Evolutionary conservation across 176 grass and related monocot genomes (phyloP), one percentile per base, ranked within the genome.

Genomic region (Aegilops longissima): DNA sequence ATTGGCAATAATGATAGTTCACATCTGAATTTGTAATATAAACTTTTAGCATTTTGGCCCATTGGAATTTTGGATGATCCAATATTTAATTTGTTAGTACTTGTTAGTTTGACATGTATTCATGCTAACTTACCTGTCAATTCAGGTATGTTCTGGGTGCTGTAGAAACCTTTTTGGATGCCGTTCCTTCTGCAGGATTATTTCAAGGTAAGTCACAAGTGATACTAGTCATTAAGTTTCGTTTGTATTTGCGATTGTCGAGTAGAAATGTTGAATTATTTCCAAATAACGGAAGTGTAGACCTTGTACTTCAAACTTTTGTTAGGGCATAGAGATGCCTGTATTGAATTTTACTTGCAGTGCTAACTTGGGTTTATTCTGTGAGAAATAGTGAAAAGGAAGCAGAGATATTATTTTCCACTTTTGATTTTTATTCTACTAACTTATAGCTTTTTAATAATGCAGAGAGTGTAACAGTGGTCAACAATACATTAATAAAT

Each of bases 101-200:
- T n/a, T 72, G 16, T 78, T 82, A 65, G 8, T 73, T 9, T 83
- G 18, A 11, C 34, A 9, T 72, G 5, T 24, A 79, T 71, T 33
- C 39, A 10, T 33, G 24, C 8, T 33, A 81, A 78, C 69, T 51
- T 67, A 76, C 83, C 39, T 69, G 6, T 58, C 44, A 68, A 38
- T 82, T 89, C 89, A 98, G 96, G 96, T 98, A 98, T 95, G 96
- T 98, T 59, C 78, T 98, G 51, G 96, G 96, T 74, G 96, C 96
- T 79, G 93, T 98, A 80, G 96, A 98, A 94, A 98, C 96, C 24
- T 98, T 98, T 92, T 95, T 98, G 76, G 93, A 91, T 61, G 96
- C 96, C 3, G 92, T 94, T 70, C 96, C 96, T 75, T 85, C 89
- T 91, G 96, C 96, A 67, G 96, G 96, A 69, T 91, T 98, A 71